Base-by-base conservation (phyloP, 108 stramenopile species). In the Cyclotella choctawhatcheeana region DNA sequence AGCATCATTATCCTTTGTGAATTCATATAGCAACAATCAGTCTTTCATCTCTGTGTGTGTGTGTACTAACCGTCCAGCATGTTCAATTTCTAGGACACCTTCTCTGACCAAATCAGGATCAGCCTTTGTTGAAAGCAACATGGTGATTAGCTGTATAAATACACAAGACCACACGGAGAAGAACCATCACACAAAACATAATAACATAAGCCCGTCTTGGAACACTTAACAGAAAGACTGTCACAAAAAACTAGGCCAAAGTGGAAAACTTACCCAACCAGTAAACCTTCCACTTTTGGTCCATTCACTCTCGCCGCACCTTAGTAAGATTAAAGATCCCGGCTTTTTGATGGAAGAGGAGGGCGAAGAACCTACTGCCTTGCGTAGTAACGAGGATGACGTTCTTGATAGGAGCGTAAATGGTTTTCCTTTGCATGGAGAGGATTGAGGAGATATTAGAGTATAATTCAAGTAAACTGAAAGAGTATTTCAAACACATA, bases 281-380 rank as follows among this genome's bases (percentile, higher is more conserved):
- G 88, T 88, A 64, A 88, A 88, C 13, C 83, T 81, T 21, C 76
- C 61, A 44, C 84, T 78, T 30, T 67, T 69, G 33, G 85, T 86
- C 79, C 79, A 86, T 16, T 59, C 47, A 5, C 69, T 73, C 44
- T 86, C 79, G 6, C 88, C 84, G 43, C 76, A 81, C 25, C 85
- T 63, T 3, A 88, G 51, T n/a, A 88, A 72, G 16, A 88, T 84
- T 16, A 88, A 58, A 22, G 73, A 62, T 25, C 88, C 88, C 7
- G 81, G 83, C 62, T 66, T 79, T 44, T 65, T 73, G 50, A 8
- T 27, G 27, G 20, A 33, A n/a, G 18, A 4, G 51, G 37, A 54
- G 16, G 44, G n/a, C n/a, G n/a, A n/a, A 8, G 40, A 24, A n/a
- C 32, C 34, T 5, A 45, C 17, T 14, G 58, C 51, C 30, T 73